Conservation (phyloP, 2,329 filamentous ascomycete species). For the Penicillium freii region DNA sequence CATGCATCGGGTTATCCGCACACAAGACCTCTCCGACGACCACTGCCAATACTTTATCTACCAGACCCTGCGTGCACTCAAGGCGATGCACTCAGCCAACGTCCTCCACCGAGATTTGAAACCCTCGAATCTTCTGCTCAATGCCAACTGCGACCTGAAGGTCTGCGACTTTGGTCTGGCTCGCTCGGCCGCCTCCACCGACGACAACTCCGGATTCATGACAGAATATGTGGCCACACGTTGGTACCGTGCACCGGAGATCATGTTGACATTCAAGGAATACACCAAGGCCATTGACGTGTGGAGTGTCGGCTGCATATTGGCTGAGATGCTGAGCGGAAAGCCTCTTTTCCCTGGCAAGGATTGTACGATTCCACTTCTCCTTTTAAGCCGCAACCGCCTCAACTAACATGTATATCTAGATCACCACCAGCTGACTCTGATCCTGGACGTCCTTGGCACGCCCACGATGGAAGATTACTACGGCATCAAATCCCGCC, state of each 20-base stretch:
- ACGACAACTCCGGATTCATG: conserved; percentile 99
- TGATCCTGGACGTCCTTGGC: conserved; percentile 94
- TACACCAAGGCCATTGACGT: conserved; percentile 99
- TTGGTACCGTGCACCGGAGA: conserved; percentile 98
- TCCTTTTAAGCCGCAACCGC: background rate
- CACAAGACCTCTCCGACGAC: conserved; percentile 96
- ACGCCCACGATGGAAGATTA: conserved; percentile 99
- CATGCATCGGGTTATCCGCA: conserved; percentile 98
- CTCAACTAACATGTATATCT: background rate
- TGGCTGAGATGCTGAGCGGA: conserved; percentile 97
- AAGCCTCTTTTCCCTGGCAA: conserved; percentile 98
- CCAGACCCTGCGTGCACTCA: conserved; percentile 93
- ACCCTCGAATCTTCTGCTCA: conserved; percentile 92
- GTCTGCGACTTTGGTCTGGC: conserved; percentile 98
- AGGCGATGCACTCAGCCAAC: conserved; percentile 99
- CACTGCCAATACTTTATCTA: conserved; percentile 99
- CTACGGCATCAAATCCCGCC: conserved; percentile 98
- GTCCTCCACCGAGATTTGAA: conserved; percentile 97
- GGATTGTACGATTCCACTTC: conserved; percentile 66
- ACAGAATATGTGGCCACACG: conserved; percentile 99
- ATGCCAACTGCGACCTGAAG: conserved; percentile 98
- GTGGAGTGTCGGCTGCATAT: conserved; percentile 97
- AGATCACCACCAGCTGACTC: conserved; percentile 97
- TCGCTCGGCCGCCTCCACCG: conserved; percentile 90
- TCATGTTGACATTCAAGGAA: conserved; percentile 99